Conservation (phyloP, 2,329 filamentous ascomycete genomes). For the Paecilomyces variotii region DNA sequence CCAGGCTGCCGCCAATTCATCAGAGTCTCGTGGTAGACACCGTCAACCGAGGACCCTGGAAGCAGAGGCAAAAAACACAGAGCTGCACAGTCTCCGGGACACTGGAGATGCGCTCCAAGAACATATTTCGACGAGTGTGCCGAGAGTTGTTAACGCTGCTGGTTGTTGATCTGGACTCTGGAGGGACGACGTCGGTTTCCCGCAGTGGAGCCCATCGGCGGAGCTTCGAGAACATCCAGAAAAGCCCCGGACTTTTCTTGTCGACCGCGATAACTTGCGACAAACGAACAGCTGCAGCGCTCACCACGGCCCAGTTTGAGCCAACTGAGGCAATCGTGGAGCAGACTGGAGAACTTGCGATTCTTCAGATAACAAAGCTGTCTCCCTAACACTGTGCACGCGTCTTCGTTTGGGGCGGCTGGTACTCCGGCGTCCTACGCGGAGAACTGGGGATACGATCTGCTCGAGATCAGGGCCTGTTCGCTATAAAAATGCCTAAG, state of each 20-base stretch:
- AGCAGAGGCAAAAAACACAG: not conserved
- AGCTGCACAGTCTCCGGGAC: not conserved
- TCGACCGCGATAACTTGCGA: not conserved
- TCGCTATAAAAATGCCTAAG: not conserved
- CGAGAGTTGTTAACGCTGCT: not conserved
- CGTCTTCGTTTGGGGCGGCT: not conserved
- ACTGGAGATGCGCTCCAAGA: not conserved
- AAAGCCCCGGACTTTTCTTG: not conserved
- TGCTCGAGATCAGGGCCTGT: not conserved
- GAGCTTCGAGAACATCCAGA: not conserved
- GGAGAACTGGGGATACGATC: not conserved
- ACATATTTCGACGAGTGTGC: not conserved
- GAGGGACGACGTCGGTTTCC: not conserved
- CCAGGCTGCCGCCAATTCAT: not conserved
- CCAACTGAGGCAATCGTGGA: not conserved
- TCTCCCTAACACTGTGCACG: not conserved
- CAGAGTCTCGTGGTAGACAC: not conserved
- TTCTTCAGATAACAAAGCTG: not conserved
- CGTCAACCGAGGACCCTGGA: not conserved
- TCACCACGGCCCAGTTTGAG: not conserved
- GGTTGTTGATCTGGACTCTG: not conserved
- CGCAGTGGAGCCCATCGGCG: not conserved
- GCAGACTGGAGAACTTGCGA: not conserved
- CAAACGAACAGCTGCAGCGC: not conserved
- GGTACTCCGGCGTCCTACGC: not conserved